phyloP scores from a whole-genome alignment of 2,329 filamentous ascomycete species.

The Phaeosphaeriaceae sp. region DNA sequence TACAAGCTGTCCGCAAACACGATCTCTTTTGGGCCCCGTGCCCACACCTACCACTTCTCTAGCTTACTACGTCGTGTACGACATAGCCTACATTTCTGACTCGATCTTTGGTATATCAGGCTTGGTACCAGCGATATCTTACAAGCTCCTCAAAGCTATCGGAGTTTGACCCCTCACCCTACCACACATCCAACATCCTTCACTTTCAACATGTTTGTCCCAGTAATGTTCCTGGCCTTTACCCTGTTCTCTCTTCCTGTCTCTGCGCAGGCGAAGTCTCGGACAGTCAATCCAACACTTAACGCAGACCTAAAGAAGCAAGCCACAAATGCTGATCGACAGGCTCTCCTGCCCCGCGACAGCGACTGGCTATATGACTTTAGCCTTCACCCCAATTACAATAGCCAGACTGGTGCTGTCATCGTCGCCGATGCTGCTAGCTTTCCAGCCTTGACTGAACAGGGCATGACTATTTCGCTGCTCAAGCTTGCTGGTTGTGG shows the following conservation, averaged over 20 bases:
- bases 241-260: conserved; percentile 20
- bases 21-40: conserved; percentile 5
- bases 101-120: conserved; percentile 3
- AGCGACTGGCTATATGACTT: conserved; percentile 61
- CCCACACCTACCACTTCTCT: neutral
- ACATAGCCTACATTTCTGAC: conserved; percentile 1
- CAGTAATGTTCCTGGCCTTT: conserved; percentile 17
- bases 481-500: conserved; percentile 58
- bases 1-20: conserved; percentile 5
- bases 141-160: neutral
- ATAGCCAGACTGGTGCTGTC: conserved; percentile 57
- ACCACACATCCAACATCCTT: neutral
- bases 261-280: conserved; percentile 44
- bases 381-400: conserved; percentile 51
- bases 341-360: conserved; percentile 49
- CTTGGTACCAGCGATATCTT: neutral
- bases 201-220: conserved; percentile 4
- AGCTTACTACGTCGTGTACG: neutral
- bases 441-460: conserved; percentile 56
- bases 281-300: conserved; percentile 50
- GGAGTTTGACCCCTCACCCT: neutral
- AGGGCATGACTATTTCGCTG: conserved; percentile 57
- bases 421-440: conserved; percentile 61
- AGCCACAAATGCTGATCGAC: conserved; percentile 56
- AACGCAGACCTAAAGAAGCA: conserved; percentile 46